Base-by-base conservation (phyloP, 345 rosid species). In the Boechera retrofracta region DNA sequence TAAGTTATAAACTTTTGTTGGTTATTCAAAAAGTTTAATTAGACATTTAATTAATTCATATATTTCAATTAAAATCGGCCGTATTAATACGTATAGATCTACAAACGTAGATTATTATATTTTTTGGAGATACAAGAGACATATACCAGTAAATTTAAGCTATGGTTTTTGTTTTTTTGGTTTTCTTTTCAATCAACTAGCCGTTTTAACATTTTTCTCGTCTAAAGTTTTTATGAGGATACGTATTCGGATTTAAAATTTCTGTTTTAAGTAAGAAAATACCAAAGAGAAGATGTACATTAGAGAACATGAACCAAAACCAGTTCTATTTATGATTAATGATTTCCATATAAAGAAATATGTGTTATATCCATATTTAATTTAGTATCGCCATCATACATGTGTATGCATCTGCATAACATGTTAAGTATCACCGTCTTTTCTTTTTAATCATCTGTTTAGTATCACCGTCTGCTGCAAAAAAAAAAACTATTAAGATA, bases 341-440 rank as follows among this genome's bases (percentile, higher is more conserved):
- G 39, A 62, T 51, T 29, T 64, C 45, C 55, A n/a, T 47, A 35
- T 6, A 35, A 56, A 29, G 48, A 26, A 64, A 33, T 45, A 31
- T 64, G 47, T 10, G 53, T 54, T 32, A 53, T 18, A 9, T 45
- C 16, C 58, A 74, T 74, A 55, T 64, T 35, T 35, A 10, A 26
- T 36, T 18, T 44, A 52, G n/a, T 39, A 60, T 60, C 29, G 45
- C 57, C n/a, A 39, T 13, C 53, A 38, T 60, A 26, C 65, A 70
- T 69, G 51, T 69, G 71, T 60, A 69, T n/a, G 52, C 67, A 62
- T 62, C 15, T 64, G 66, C 72, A 28, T 70, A 64, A 47, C 72
- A 77, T 71, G 72, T 71, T 54, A 18, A 64, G 72, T 77, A 6
- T 68, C 79, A 76, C 74, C 74, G 69, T 51, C 69, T 36, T 49